Conservation (phyloP, 495 filamentous ascomycete genomes). For the Physcia stellaris region DNA sequence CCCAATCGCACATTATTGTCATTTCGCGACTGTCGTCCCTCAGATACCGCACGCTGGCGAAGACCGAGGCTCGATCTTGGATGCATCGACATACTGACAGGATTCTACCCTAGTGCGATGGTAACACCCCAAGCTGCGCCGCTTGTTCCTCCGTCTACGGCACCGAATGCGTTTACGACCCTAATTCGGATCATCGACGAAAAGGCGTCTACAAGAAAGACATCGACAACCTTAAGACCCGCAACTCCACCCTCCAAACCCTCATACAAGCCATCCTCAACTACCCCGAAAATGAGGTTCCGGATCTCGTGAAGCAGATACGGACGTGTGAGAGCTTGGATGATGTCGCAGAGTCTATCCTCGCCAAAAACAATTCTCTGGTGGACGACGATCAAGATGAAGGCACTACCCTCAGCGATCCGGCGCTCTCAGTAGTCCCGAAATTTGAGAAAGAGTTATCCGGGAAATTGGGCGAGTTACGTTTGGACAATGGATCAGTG, state of each 20-base stretch:
- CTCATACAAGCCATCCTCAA: slow-evolving; percentile 89
- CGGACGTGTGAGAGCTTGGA: slow-evolving; percentile 87
- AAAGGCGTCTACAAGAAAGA: slow-evolving; percentile 97
- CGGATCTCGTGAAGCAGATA: slow-evolving; percentile 70
- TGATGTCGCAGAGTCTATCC: slow-evolving; percentile 69
- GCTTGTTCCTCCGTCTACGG: slow-evolving; percentile 93
- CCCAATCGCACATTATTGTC: no score
- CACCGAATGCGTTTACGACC: slow-evolving; percentile 71
- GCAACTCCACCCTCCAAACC: slow-evolving; percentile 78
- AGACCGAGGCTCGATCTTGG: no score
- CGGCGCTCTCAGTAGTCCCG: slow-evolving; percentile 27
- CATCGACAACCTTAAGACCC: slow-evolving; percentile 75
- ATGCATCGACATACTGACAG: neutral
- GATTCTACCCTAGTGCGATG: slow-evolving; percentile 54
- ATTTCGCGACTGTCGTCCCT: no score
- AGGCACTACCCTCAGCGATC: slow-evolving; percentile 27
- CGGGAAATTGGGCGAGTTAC: slow-evolving; percentile 83
- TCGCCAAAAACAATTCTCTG: slow-evolving; percentile 36
- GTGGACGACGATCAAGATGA: slow-evolving; percentile 25
- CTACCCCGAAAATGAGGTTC: slow-evolving; percentile 63
- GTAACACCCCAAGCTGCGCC: slow-evolving; percentile 80
- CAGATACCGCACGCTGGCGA: no score
- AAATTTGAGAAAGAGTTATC: slow-evolving; percentile 78
- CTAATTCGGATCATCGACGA: slow-evolving; percentile 84
- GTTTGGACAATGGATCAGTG: slow-evolving; percentile 76